These are phyloP conservation scores for Microcos paniculata DNA, from an alignment of 345 rosid genomes.

Conservation along the genomic window DNA sequence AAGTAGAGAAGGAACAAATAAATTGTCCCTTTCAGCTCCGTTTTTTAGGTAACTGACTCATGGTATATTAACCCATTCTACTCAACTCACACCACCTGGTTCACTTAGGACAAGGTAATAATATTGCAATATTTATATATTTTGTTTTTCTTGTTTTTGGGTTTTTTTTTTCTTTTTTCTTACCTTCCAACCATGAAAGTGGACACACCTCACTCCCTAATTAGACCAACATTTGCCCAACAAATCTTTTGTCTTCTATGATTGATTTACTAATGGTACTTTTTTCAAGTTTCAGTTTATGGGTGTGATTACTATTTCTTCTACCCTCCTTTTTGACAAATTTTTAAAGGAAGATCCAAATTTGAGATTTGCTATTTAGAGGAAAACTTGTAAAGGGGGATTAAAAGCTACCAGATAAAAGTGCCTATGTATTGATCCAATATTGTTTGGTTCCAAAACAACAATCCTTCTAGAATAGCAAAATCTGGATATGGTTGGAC, in stretches of 20 bases:
- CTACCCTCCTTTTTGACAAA: not conserved
- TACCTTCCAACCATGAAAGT: not conserved
- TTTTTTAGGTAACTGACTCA: not conserved
- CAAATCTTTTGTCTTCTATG: not conserved
- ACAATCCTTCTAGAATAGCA: not conserved
- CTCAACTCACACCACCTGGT: not conserved
- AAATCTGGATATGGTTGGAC: not conserved
- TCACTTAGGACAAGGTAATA: not conserved
- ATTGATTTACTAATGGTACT: not conserved
- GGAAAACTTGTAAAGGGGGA: not conserved
- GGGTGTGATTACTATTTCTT: no score
- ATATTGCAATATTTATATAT: not conserved
- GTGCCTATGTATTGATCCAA: not conserved
- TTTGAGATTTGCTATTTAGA: not conserved
- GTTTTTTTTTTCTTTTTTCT: not conserved
- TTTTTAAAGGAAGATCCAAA: not conserved
- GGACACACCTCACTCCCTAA: not conserved
- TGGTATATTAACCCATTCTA: not conserved
- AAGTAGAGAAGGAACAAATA: not conserved
- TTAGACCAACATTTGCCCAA: not conserved
- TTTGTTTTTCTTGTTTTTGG: no score
- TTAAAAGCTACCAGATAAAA: not conserved
- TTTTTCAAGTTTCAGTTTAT: no score
- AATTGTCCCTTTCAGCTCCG: not conserved
- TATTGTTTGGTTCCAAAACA: not conserved